phyloP scores from a whole-genome alignment of 768 basidiomycete species.

The Dacryopinax primogenitus region DNA sequence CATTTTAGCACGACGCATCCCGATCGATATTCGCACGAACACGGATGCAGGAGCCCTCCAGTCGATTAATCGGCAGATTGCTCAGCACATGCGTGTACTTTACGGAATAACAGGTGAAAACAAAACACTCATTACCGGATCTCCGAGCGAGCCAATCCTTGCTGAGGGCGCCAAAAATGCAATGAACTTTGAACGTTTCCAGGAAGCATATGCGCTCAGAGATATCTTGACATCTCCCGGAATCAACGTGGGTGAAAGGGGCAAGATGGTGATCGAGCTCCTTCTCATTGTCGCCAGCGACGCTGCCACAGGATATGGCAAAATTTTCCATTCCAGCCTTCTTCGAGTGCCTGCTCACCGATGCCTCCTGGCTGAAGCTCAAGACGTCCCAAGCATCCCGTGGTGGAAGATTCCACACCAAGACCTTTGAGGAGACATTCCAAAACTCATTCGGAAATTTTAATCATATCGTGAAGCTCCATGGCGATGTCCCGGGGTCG shows the following conservation, averaged over 20 bases:
- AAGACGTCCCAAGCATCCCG: neutral
- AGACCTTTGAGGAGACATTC: neutral
- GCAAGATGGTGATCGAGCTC: neutral
- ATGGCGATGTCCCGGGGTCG: neutral
- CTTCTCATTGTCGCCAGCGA: neutral
- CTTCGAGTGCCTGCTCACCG: neutral
- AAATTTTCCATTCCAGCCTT: neutral
- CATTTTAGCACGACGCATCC: neutral
- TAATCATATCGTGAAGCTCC: neutral
- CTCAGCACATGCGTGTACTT: neutral
- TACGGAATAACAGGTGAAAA: neutral
- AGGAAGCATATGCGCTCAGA: neutral
- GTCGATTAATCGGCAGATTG: neutral
- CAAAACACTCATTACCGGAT: neutral
- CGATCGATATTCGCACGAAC: neutral
- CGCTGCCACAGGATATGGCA: neutral
- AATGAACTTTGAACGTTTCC: neutral
- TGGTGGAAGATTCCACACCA: neutral
- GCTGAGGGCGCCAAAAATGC: neutral
- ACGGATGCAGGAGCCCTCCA: neutral
- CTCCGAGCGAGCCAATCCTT: neutral
- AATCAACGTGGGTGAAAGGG: neutral
- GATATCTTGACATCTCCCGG: neutral
- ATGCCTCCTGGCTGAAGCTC: too few relatives aligned
- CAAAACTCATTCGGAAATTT: neutral